These are phyloP conservation scores for Gastrolobium villosum DNA, from an alignment of 306 rosid species.

Conservation along the genomic window DNA sequence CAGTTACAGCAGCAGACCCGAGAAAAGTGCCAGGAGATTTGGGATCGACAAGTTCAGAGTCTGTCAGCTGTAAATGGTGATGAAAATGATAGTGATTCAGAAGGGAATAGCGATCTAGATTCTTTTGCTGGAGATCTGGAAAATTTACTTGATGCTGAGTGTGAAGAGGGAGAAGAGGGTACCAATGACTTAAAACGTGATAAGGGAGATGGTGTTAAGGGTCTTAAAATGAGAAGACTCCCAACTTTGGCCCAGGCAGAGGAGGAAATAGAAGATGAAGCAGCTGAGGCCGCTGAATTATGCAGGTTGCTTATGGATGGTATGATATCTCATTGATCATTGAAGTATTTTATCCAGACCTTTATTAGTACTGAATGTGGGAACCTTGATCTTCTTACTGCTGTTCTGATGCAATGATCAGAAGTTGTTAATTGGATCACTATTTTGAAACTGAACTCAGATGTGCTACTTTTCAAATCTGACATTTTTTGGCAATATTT, in stretches of 20 bases:
- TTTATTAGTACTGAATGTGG: not conserved
- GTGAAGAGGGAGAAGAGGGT: constrained; percentile 84
- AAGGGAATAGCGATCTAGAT: constrained; percentile 94
- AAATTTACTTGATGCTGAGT: constrained; percentile 96
- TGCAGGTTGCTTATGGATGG: constrained; percentile 94
- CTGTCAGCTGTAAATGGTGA: constrained; percentile 81
- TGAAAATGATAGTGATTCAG: constrained; percentile 94
- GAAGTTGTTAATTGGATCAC: constrained; percentile 25
- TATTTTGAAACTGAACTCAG: constrained; percentile 32
- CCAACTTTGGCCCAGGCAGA: constrained; percentile 88
- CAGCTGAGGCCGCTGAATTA: constrained; percentile 91
- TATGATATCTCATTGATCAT: constrained; percentile 51
- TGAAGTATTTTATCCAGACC: constrained; percentile 21
- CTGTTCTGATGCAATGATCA: constrained; percentile 9
- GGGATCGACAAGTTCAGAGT: constrained; percentile 94
- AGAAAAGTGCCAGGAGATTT: constrained; percentile 98
- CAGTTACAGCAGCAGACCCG: constrained; percentile 98
- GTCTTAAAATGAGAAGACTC: constrained; percentile 90
- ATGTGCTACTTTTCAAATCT: constrained; percentile 27
- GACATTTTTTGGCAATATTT: constrained; percentile 45
- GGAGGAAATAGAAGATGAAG: constrained; percentile 95
- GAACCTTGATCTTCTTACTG: constrained; percentile 21
- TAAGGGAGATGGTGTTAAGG: constrained; percentile 87
- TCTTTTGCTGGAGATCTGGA: constrained; percentile 99
- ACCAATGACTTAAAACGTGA: constrained; percentile 74